phyloP scores from a whole-genome alignment of 1,284 basidiomycete species.

The Trametes versicolor region DNA sequence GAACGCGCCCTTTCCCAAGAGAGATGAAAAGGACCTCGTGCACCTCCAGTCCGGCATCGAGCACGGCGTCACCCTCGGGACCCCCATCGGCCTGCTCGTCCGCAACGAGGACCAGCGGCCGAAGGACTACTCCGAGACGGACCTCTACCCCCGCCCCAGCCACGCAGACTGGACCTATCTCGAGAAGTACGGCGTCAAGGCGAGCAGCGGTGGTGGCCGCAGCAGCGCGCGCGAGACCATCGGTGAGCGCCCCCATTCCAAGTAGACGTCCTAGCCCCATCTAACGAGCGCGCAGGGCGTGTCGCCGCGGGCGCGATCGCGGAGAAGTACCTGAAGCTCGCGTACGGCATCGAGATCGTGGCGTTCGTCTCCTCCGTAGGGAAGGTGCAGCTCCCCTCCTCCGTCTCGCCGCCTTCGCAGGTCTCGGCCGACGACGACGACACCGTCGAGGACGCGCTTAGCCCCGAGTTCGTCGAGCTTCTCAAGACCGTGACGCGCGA shows the following conservation, averaged over 20 bases:
- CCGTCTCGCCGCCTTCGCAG: slow-evolving; percentile 52
- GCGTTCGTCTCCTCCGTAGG: slow-evolving; percentile 98
- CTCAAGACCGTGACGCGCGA: slow-evolving; percentile 86
- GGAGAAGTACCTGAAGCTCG: slow-evolving; percentile 93
- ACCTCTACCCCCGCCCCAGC: slow-evolving; percentile 95
- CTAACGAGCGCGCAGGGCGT: slow-evolving; percentile 63
- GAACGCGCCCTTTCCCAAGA: slow-evolving; percentile 54
- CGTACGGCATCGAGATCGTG: slow-evolving; percentile 93
- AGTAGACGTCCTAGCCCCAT: background rate
- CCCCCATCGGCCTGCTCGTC: slow-evolving; percentile 95
- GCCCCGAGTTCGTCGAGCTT: slow-evolving; percentile 86
- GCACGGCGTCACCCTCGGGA: slow-evolving; percentile 94
- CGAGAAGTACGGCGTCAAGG: slow-evolving; percentile 97
- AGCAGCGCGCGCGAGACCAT: slow-evolving; percentile 98
- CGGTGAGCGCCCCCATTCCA: slow-evolving; percentile 58
- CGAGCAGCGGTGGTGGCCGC: slow-evolving; percentile 95
- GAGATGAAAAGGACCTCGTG: slow-evolving; percentile 97
- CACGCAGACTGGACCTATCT: slow-evolving; percentile 99
- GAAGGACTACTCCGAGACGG: slow-evolving; percentile 98
- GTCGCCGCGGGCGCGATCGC: slow-evolving; percentile 99
- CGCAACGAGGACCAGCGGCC: slow-evolving; percentile 99
- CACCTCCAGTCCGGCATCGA: slow-evolving; percentile 96
- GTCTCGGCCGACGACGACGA: slow-evolving; percentile 68
- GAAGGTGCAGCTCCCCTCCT: slow-evolving; percentile 83
- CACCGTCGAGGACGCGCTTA: slow-evolving; percentile 81